Evolutionary conservation across 345 rosid species (phyloP), one percentile per base, ranked within the genome.

Genomic region (Arabis hirsuta): DNA sequence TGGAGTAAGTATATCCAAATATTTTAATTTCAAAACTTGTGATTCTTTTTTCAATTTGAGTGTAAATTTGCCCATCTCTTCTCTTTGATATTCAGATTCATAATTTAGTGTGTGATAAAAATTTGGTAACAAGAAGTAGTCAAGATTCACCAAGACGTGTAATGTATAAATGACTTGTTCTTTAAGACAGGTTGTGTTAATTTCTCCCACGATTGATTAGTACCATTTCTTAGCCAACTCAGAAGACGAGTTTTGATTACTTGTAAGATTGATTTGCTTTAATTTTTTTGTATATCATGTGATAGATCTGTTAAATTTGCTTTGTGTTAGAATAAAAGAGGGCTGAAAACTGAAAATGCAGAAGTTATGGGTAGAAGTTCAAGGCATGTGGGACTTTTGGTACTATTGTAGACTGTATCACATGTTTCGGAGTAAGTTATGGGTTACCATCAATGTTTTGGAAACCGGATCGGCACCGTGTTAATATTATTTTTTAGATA

Each of bases 1-100:
- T 73, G 71, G 77, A 73, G 34, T 73, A 65, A 71, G 7, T 36
- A 36, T 9, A 36, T 68, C 20, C n/a, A 16, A 44, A 47, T 9
- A 16, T 29, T 32, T 45, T 24, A 68, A 19, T 31, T 54, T 34
- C 31, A 51, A 50, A 51, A 9, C 32, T 22, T 65, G 34, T 9
- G 11, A 51, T 34, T 46, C 11, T 13, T 46, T 54, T 44, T 67
- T 3, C 44, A 36, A 36, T 36, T 31, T 8, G 58, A 39, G 26
- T 59, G 74, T 59, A 70, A n/a, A 59, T 47, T 44, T 61, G 14
- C 13, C 24, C 48, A 36, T 36, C 41, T 36, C 41, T 36, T 36
- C 46, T 41, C 16, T 31, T 55, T 67, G 29, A 41, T 12, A 41
- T 54, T 55, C 44, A 43, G 45, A 3, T 29, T 32, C 45, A 32